phyloP scores from a whole-genome alignment of 2,329 filamentous ascomycete species.

The Hirsutella thompsonii region DNA sequence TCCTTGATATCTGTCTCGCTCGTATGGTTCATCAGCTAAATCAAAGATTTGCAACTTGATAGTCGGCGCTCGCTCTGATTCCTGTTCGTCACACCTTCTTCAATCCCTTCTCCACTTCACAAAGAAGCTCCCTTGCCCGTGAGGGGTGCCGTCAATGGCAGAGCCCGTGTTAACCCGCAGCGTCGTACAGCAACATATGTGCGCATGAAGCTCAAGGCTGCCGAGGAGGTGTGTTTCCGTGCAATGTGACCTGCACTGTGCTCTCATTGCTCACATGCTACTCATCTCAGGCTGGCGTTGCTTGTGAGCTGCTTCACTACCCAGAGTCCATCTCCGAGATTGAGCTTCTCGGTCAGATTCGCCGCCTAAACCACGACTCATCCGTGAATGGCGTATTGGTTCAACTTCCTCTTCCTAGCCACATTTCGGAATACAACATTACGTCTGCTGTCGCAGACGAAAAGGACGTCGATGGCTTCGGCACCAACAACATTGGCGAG shows the following conservation, averaged over 20 bases:
- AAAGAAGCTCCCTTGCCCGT: not conserved
- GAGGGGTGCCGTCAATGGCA: not conserved
- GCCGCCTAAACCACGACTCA: slow-evolving; percentile 74
- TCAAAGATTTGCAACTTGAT: slow-evolving; percentile 9
- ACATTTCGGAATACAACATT: slow-evolving; percentile 80
- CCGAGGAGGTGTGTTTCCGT: slow-evolving; percentile 56
- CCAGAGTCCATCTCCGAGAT: slow-evolving; percentile 69
- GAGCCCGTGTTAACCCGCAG: slow-evolving; percentile 6
- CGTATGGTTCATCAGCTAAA: not conserved
- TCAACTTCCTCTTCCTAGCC: slow-evolving; percentile 78
- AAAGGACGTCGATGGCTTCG: slow-evolving; percentile 98
- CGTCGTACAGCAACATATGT: slow-evolving; percentile 72
- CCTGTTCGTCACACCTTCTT: slow-evolving; percentile 37
- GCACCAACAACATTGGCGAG: slow-evolving; percentile 87
- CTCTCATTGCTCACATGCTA: not conserved
- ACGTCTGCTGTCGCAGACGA: slow-evolving; percentile 84
- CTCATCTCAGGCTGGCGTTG: slow-evolving; percentile 63
- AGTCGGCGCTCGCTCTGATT: slow-evolving; percentile 92
- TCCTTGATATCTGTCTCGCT: not conserved
- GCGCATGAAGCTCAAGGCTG: slow-evolving; percentile 98
- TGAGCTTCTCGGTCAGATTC: slow-evolving; percentile 75
- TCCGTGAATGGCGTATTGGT: slow-evolving; percentile 85
- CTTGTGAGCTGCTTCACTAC: slow-evolving; percentile 75
- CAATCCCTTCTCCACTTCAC: not conserved
- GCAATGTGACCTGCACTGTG: not conserved